Base-by-base conservation (phyloP, 371 early-diverging fungal genomes). In the Lichtheimia corymbifera region DNA sequence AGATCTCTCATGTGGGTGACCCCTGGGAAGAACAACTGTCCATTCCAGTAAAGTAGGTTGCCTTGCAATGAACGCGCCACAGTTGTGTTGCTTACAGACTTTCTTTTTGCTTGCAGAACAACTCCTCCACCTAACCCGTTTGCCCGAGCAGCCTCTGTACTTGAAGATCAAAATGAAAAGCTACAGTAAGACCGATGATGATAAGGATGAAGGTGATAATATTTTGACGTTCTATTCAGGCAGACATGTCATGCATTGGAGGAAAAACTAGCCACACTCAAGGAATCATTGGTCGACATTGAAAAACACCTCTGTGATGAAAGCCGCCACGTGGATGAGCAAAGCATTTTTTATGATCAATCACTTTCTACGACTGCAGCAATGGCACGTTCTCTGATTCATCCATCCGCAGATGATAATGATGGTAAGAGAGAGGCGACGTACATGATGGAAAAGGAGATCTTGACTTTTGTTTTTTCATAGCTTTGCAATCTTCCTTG, bases 221-320 rank as follows among this genome's bases (percentile, higher is more conserved):
- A 28, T 28, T 54, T 27, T 25, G 13, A 22, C 24, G 42, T 40
- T 44, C 1, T 18, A 41, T 40, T 18, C n/a, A 58, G 52, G 41
- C 40, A 64, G 15, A 28, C 27, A 12, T 47, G 59, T 49, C 27
- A 42, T 30, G 35, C 35, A 45, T 55, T 59, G 45, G 52, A 56
- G 53, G n/a, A 9, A 13, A 61, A 44, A 50, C 50, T 58, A 13
- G 54, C 27, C 4, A 17, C 22, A 2, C 24, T 61, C n/a, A 27
- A 61, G 24, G 40, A 18, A 9, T 35, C 54, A 9, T 54, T 61
- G n/a, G 14, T 22, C 17, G 53, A 61, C 2, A 27, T 54, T 12
- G 61, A 61, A 6, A 54, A 61, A 20, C 54, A 45, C 13, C 61
- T 61, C 15, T 54, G 61, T 43, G 49, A 54, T 14, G 55, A 27